These are phyloP conservation scores for Rhynchosporium agropyri DNA, from an alignment of 2,329 filamentous ascomycete species.

Conservation along the genomic window DNA sequence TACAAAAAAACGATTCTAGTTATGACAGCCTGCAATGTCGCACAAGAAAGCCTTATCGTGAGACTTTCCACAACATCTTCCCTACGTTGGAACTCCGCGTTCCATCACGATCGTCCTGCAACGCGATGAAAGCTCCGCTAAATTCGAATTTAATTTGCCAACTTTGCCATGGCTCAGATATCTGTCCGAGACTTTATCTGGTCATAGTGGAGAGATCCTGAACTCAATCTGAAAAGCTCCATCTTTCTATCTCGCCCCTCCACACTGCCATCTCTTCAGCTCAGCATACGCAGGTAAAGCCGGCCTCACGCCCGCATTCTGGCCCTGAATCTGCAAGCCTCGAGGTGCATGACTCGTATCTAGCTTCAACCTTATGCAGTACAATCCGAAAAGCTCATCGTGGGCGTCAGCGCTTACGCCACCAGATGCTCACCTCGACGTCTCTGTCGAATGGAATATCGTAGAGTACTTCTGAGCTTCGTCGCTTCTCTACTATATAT, in stretches of 20 bases:
- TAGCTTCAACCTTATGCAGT: conserved; percentile 4
- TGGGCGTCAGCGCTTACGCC: not conserved
- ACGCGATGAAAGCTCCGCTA: not conserved
- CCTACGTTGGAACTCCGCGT: not conserved
- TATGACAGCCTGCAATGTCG: not conserved
- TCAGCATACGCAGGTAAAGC: too few relatives aligned
- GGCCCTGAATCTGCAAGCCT: conserved; percentile 7
- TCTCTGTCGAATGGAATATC: too few relatives aligned
- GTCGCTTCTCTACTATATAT: too few relatives aligned
- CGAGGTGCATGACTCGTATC: conserved; percentile 10
- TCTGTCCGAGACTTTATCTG: not conserved
- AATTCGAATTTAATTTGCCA: not conserved
- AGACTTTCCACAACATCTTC: not conserved
- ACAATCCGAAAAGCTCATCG: conserved; percentile 17
- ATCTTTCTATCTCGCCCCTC: not conserved
- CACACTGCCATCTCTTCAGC: not conserved
- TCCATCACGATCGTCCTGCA: not conserved
- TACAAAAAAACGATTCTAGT: too few relatives aligned
- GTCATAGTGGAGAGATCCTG: not conserved
- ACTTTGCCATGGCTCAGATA: not conserved
- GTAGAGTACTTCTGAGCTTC: too few relatives aligned
- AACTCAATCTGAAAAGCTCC: conserved; percentile 2
- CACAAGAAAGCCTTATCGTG: not conserved
- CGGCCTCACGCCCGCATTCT: too few relatives aligned
- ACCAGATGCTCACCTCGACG: too few relatives aligned